Percentiles rank a stretch among this genome's conserved stretches.
phyloP scores from a whole-genome alignment of 2,329 filamentous ascomycete genomes.

The Penicillium sp. region DNA sequence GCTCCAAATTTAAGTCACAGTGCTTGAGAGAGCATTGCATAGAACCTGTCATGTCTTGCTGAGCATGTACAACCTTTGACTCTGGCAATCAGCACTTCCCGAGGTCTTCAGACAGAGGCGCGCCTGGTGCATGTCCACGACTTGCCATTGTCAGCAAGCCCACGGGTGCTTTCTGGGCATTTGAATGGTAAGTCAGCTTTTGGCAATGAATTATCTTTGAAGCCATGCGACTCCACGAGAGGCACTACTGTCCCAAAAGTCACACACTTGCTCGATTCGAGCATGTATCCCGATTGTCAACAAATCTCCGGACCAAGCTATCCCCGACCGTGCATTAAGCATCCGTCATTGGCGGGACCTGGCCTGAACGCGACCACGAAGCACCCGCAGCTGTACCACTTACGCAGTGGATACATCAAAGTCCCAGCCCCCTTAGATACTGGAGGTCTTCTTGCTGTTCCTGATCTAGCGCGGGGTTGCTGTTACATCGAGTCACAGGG shows the following conservation, averaged over 20 bases:
- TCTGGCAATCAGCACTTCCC: background rate
- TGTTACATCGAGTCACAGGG: constrained; percentile 19
- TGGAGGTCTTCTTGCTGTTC: background rate
- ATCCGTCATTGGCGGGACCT: constrained; percentile 9
- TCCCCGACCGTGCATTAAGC: background rate
- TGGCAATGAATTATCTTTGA: background rate
- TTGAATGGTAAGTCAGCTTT: background rate
- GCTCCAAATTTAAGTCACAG: background rate
- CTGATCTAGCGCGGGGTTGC: constrained; percentile 8
- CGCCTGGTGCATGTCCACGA: background rate
- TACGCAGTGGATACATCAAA: background rate
- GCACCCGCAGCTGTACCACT: background rate
- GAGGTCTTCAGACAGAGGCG: too few species aligned
- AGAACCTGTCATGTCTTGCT: background rate
- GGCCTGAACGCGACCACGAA: constrained; percentile 9
- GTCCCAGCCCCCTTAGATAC: background rate
- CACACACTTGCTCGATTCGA: background rate
- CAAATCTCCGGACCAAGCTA: background rate
- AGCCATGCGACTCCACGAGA: background rate
- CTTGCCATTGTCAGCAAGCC: background rate
- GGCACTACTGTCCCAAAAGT: background rate
- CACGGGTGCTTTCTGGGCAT: background rate
- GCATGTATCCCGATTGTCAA: background rate
- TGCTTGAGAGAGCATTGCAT: too few species aligned
- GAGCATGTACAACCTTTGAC: background rate